These are phyloP conservation scores for Ricinus communis DNA, from an alignment of 345 rosid genomes.

Conservation along the genomic window DNA sequence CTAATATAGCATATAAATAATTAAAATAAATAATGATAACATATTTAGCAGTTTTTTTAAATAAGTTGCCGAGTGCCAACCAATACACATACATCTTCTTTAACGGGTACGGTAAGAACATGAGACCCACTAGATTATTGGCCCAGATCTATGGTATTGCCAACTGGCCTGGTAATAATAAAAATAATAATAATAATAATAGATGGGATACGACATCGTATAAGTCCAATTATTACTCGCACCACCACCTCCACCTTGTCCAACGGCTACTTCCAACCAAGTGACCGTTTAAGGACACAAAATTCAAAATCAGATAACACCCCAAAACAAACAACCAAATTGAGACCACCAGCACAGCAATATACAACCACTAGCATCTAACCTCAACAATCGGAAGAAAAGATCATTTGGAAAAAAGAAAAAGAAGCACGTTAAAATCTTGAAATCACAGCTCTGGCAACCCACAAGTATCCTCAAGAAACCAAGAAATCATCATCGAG, in stretches of 20 bases:
- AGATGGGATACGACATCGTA: too few relatives aligned
- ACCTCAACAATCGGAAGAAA: not conserved
- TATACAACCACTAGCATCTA: not conserved
- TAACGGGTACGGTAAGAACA: too few relatives aligned
- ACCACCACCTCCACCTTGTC: not conserved
- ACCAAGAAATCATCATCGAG: slow-evolving; percentile 19
- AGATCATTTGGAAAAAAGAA: not conserved
- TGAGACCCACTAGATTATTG: too few relatives aligned
- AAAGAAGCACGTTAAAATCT: not conserved
- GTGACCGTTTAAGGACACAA: slow-evolving; percentile 41
- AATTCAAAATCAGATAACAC: slow-evolving; percentile 23
- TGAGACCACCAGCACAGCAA: not conserved
- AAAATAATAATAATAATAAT: too few relatives aligned
- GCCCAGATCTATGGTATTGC: too few relatives aligned
- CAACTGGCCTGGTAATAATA: too few relatives aligned
- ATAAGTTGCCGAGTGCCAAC: too few relatives aligned
- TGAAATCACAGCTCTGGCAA: slow-evolving; percentile 29
- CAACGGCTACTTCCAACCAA: slow-evolving; percentile 56
- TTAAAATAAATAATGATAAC: too few relatives aligned
- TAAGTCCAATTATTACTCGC: not conserved
- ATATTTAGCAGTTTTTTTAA: too few relatives aligned
- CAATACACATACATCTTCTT: too few relatives aligned
- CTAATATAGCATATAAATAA: too few relatives aligned
- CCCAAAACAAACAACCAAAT: not conserved
- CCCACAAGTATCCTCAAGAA: slow-evolving; percentile 15